These are phyloP conservation scores for Chlorella variabilis DNA, from an alignment of 163 green algal species.

Conservation along the genomic window DNA sequence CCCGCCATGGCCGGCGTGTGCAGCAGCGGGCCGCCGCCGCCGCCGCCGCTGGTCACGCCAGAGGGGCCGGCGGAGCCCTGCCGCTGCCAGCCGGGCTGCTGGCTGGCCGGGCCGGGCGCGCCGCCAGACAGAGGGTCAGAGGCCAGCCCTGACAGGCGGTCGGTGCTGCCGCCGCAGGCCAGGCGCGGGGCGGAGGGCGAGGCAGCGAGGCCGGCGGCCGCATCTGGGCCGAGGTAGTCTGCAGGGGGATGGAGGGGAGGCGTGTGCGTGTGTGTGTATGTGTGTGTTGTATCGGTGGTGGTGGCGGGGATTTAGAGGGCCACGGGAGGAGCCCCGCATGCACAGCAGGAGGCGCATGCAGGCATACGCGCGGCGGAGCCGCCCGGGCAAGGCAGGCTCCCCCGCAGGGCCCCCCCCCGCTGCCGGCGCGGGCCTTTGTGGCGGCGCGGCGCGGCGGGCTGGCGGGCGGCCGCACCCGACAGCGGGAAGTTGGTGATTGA, in stretches of 20 bases:
- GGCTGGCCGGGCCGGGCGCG: not conserved
- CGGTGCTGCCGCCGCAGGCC: not conserved
- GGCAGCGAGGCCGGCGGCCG: not conserved
- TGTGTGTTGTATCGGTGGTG: no score
- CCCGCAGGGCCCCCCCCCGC: no score
- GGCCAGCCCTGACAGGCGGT: not conserved
- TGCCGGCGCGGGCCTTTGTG: no score
- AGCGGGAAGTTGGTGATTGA: constrained; percentile 72
- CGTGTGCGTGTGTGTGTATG: no score
- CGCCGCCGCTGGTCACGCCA: not conserved
- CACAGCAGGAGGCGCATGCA: no score
- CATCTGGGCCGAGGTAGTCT: constrained; percentile 1
- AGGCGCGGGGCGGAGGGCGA: no score
- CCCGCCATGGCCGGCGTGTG: constrained; percentile 4
- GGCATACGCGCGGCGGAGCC: no score
- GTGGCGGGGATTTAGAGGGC: no score
- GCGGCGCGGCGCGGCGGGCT: no score
- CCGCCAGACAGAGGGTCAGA: not conserved
- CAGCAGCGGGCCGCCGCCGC: not conserved
- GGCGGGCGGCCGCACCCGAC: constrained; percentile 2
- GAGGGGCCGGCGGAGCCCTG: not conserved
- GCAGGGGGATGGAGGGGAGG: no score
- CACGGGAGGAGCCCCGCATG: no score
- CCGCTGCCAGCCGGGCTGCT: constrained; percentile 6
- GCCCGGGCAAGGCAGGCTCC: no score